A percentile compares a stretch with the other conserved stretches of the same genome.
These are phyloP conservation scores for Hypoxylon sp. DNA, from an alignment of 2,329 filamentous ascomycete genomes.

Conservation along the genomic window DNA sequence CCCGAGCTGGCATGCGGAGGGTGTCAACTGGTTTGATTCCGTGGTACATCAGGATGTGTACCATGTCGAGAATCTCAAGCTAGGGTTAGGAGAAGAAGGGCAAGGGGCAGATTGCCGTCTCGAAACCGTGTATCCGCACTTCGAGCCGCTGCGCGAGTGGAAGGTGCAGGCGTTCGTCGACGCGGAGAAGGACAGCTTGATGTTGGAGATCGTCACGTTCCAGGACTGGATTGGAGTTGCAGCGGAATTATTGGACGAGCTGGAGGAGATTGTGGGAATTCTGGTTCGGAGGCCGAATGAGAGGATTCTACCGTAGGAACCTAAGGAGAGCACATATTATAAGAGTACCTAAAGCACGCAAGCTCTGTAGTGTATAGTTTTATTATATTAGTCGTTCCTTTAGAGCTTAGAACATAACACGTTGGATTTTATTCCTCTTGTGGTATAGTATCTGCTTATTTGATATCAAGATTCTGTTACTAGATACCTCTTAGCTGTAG, in stretches of 20 bases:
- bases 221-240: constrained; percentile 69
- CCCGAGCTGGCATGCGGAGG: constrained; percentile 59
- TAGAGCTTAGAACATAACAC: constrained; percentile 62
- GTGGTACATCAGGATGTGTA: constrained; percentile 73
- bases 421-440: constrained; percentile 57
- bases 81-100: constrained; percentile 48
- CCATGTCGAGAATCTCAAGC: constrained; percentile 70
- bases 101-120: constrained; percentile 58
- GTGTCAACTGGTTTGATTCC: constrained; percentile 65
- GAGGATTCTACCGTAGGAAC: constrained; percentile 48
- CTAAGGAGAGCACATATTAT: constrained; percentile 3
- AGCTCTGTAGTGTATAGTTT: constrained; percentile 12
- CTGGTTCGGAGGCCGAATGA: constrained; percentile 58
- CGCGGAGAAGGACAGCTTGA: constrained; percentile 61
- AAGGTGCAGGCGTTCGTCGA: constrained; percentile 74
- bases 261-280: constrained; percentile 60
- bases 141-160: constrained; percentile 69
- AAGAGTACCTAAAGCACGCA: background rate
- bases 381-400: constrained; percentile 3
- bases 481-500: background rate
- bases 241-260: constrained; percentile 64
- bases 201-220: constrained; percentile 73
- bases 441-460: constrained; percentile 2
- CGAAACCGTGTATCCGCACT: constrained; percentile 72
- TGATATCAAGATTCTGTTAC: background rate